Percentiles rank a stretch among this genome's conserved stretches.
phyloP scores from a whole-genome alignment of 331 rosid genomes.

The Cydonia oblonga region DNA sequence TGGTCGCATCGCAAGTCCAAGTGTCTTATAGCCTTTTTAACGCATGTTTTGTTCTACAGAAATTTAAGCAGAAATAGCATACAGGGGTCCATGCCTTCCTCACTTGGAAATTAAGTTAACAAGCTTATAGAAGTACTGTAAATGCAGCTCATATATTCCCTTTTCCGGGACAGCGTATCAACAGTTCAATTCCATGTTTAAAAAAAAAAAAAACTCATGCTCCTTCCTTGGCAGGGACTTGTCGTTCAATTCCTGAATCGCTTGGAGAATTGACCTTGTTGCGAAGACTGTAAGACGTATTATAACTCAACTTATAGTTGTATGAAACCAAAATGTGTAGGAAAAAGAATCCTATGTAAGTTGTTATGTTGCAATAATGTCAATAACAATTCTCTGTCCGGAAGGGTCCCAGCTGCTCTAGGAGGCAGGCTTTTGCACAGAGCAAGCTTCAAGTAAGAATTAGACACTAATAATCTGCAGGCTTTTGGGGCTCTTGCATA shows the following conservation, averaged over 20 bases:
- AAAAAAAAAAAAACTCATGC: background rate
- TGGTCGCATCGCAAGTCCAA: too few species aligned
- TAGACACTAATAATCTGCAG: background rate
- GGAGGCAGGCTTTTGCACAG: constrained; percentile 92
- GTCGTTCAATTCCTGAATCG: constrained; percentile 85
- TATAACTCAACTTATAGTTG: constrained; percentile 1
- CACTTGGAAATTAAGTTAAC: constrained; percentile 61
- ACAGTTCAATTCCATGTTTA: background rate
- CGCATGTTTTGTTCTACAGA: constrained; percentile 34
- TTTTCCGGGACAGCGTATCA: background rate
- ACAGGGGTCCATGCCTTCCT: constrained; percentile 69
- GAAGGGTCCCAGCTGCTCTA: constrained; percentile 73
- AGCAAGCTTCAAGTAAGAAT: constrained; percentile 93
- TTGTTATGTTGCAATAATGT: constrained; percentile 55
- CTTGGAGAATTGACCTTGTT: constrained; percentile 68
- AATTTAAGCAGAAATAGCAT: constrained; percentile 86
- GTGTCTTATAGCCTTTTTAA: background rate
- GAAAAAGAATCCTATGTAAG: background rate
- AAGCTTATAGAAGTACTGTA: constrained; percentile 71
- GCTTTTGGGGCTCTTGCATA: background rate
- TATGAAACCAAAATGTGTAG: background rate
- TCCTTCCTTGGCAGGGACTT: constrained; percentile 60
- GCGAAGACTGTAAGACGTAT: constrained; percentile 50
- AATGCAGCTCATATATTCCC: constrained; percentile 26
- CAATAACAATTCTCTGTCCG: constrained; percentile 67